Conservation (phyloP, 495 filamentous ascomycete species). For the Cladorrhinum samala region DNA sequence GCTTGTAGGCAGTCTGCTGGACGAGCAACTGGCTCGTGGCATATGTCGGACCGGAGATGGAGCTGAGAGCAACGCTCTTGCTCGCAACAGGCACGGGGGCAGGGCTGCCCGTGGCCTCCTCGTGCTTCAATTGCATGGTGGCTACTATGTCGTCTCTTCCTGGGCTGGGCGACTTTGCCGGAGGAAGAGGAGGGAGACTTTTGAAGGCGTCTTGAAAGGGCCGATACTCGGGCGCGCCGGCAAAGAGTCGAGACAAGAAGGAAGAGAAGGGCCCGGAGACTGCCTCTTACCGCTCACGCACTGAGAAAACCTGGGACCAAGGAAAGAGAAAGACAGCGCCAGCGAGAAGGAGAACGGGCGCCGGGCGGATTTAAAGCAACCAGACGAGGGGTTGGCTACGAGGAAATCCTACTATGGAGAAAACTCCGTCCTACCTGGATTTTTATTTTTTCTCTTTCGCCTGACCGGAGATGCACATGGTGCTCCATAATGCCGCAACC, state of each 20-base stretch:
- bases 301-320: slow-evolving; percentile 18
- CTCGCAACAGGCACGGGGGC: slow-evolving; percentile 6
- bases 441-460: slow-evolving; percentile 5
- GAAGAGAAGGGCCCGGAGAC: slow-evolving; percentile 12
- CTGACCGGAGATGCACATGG: not conserved
- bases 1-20: slow-evolving; percentile 88
- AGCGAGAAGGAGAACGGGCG: slow-evolving; percentile 11
- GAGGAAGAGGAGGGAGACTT: slow-evolving; percentile 1
- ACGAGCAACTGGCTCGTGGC: slow-evolving; percentile 83
- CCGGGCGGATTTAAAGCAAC: not conserved
- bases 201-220: slow-evolving; percentile 20
- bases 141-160: not conserved
- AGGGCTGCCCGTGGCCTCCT: slow-evolving; percentile 18
- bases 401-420: not conserved
- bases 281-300: slow-evolving; percentile 21
- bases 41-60: slow-evolving; percentile 85
- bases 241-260: slow-evolving; percentile 20
- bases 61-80: slow-evolving; percentile 45
- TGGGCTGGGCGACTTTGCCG: slow-evolving; percentile 5
- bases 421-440: slow-evolving; percentile 3
- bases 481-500: slow-evolving; percentile 11
- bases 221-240: slow-evolving; percentile 8
- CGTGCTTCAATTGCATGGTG: slow-evolving; percentile 24
- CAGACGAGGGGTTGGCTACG: not conserved
- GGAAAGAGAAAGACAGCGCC: slow-evolving; percentile 16